Evolutionary conservation across 2,329 filamentous ascomycete species (phyloP).

Genomic region (Stagonosporopsis vannaccii): DNA sequence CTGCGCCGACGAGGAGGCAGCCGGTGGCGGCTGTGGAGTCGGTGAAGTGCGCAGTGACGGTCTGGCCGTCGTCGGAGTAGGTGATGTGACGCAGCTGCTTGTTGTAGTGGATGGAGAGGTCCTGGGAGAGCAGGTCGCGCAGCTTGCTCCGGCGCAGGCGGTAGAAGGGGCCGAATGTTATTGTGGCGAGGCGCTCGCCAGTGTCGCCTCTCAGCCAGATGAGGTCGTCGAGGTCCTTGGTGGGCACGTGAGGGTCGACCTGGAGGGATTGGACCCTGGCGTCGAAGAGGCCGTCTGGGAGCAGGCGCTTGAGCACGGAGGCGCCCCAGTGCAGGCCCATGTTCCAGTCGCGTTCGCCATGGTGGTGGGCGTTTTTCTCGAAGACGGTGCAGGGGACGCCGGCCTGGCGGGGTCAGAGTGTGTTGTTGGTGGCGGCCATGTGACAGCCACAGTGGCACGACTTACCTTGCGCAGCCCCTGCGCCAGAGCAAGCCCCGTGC

Average conservation of each 20-base stretch:
- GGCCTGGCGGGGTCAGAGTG: constrained; percentile 31
- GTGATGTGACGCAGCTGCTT: constrained; percentile 50
- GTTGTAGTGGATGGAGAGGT: constrained; percentile 45
- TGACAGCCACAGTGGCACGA: constrained; percentile 3
- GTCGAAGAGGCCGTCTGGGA: constrained; percentile 60
- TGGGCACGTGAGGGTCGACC: constrained; percentile 60
- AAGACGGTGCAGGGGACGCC: constrained; percentile 59
- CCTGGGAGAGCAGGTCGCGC: constrained; percentile 38
- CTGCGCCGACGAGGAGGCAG: constrained; percentile 47
- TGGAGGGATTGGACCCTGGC: constrained; percentile 58
- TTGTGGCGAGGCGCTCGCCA: constrained; percentile 44
- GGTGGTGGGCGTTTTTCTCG: constrained; percentile 61
- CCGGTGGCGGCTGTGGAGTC: constrained; percentile 44
- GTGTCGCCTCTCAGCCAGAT: constrained; percentile 46
- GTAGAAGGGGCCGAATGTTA: constrained; percentile 46
- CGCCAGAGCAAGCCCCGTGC: constrained; percentile 47
- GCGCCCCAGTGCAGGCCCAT: constrained; percentile 70
- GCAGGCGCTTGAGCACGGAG: constrained; percentile 58
- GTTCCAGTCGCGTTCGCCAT: constrained; percentile 65
- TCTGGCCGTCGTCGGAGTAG: constrained; percentile 39
- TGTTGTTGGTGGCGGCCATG: not conserved
- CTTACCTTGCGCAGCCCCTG: constrained; percentile 47
- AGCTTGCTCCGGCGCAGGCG: constrained; percentile 47
- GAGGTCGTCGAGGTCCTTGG: constrained; percentile 44
- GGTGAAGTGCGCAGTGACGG: constrained; percentile 46